A percentile compares a stretch with the other conserved stretches of the same genome.
These are phyloP conservation scores for Leccinellum luteum DNA, from an alignment of 768 basidiomycete genomes.

Conservation along the genomic window DNA sequence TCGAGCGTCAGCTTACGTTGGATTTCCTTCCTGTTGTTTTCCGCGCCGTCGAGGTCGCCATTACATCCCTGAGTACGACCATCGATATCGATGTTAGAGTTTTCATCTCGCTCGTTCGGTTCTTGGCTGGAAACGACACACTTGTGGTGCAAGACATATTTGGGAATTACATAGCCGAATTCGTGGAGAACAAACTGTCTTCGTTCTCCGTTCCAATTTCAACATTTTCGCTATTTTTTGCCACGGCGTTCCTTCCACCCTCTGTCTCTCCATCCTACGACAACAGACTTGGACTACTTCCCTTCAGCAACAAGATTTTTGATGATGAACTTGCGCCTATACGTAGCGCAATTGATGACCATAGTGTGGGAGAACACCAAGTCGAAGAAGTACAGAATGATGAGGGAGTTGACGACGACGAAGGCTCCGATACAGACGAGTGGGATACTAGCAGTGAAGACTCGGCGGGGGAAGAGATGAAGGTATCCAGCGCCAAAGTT, in stretches of 20 bases:
- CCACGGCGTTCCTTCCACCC: slow-evolving; percentile 17
- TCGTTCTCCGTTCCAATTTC: slow-evolving; percentile 15
- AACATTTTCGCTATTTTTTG: slow-evolving; percentile 19
- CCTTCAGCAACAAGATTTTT: slow-evolving; percentile 43
- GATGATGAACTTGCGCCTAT: slow-evolving; percentile 39
- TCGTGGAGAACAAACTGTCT: slow-evolving; percentile 24
- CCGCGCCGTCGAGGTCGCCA: slow-evolving; percentile 26
- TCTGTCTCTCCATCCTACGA: neutral
- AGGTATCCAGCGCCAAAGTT: neutral
- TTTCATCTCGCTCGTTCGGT: slow-evolving; percentile 44
- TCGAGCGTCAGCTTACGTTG: slow-evolving; percentile 33
- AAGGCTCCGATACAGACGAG: slow-evolving; percentile 18
- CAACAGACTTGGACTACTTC: slow-evolving; percentile 27
- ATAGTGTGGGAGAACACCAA: slow-evolving; percentile 3
- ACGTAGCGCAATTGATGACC: slow-evolving; percentile 12
- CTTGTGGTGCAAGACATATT: slow-evolving; percentile 28
- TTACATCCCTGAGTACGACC: slow-evolving; percentile 19
- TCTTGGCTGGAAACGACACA: slow-evolving; percentile 26
- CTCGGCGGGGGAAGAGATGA: slow-evolving; percentile 4
- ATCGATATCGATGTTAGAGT: slow-evolving; percentile 56
- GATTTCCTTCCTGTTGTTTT: slow-evolving; percentile 44
- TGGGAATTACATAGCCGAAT: slow-evolving; percentile 24
- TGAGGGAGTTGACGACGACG: slow-evolving; percentile 16
- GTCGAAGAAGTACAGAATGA: slow-evolving; percentile 9
- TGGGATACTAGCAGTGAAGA: slow-evolving; percentile 21